Evolutionary conservation across 176 grass and related monocot species (phyloP).

Genomic region (Oryza brachyantha): DNA sequence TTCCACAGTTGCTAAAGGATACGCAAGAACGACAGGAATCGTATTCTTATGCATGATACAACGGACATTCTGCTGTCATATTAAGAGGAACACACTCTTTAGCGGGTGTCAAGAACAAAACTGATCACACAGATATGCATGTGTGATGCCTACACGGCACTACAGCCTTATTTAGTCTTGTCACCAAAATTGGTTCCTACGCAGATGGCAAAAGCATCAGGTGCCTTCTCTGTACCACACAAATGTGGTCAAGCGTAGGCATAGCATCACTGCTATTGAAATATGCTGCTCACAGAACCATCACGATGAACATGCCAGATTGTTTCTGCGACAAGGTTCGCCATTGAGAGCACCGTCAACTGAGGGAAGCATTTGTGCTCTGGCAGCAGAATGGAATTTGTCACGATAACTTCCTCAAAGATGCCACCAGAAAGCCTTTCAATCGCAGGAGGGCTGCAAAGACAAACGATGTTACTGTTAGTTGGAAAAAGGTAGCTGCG

Average conservation of each 20-base stretch:
- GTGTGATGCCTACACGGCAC: neutral
- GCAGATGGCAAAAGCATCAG: slow-evolving; percentile 4
- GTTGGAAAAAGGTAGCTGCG: neutral
- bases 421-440: slow-evolving; percentile 79
- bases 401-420: slow-evolving; percentile 92
- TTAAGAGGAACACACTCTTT: too few species aligned
- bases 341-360: slow-evolving; percentile 82
- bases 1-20: too few species aligned
- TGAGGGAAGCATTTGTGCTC: slow-evolving; percentile 68
- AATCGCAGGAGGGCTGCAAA: slow-evolving; percentile 73
- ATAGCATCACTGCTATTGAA: slow-evolving; percentile 29
- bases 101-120: neutral
- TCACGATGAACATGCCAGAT: slow-evolving; percentile 83
- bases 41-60: too few species aligned
- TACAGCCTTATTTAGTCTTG: slow-evolving; percentile 19
- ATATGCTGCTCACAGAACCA: slow-evolving; percentile 74
- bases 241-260: neutral
- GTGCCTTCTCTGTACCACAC: slow-evolving; percentile 33
- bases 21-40: too few species aligned
- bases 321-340: slow-evolving; percentile 88
- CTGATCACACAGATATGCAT: neutral
- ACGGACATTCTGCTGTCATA: too few species aligned
- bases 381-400: slow-evolving; percentile 72
- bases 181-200: slow-evolving; percentile 26
- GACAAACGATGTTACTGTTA: slow-evolving; percentile 16